A percentile compares a stretch with the other conserved stretches of the same genome.
These are phyloP conservation scores for Rhizopogon vinicolor DNA, from an alignment of 768 basidiomycete species.

Conservation along the genomic window DNA sequence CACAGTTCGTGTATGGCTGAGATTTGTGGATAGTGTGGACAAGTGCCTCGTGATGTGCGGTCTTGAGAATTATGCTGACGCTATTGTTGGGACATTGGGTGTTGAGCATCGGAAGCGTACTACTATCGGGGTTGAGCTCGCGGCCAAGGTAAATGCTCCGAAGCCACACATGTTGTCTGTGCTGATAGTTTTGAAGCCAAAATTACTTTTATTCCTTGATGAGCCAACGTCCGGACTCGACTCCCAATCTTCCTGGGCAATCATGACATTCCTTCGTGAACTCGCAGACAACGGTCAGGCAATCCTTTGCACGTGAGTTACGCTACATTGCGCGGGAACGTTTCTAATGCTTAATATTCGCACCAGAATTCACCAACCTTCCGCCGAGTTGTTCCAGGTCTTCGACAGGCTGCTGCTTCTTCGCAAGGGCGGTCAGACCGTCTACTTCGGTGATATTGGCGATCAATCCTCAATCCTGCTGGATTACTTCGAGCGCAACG, in stretches of 20 bases:
- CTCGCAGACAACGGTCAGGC: conserved; percentile 52
- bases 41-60: conserved; percentile 64
- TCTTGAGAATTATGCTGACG: conserved; percentile 55
- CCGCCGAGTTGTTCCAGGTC: conserved; percentile 44
- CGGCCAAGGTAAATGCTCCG: conserved; percentile 37
- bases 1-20: not conserved
- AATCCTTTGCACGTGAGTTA: conserved; percentile 48
- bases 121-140: conserved; percentile 59
- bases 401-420: conserved; percentile 50
- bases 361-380: conserved; percentile 28
- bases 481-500: conserved; percentile 20
- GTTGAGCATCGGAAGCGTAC: conserved; percentile 51
- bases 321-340: not conserved
- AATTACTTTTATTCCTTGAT: conserved; percentile 52
- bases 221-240: conserved; percentile 58
- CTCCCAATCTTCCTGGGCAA: conserved; percentile 48
- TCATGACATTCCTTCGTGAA: conserved; percentile 43
- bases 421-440: conserved; percentile 54
- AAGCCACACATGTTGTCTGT: not conserved
- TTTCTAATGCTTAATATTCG: not conserved
- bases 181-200: conserved; percentile 22
- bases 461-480: conserved; percentile 17
- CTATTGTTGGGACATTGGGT: conserved; percentile 52
- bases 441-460: conserved; percentile 55
- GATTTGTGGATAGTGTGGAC: conserved; percentile 35